Evolutionary conservation across 441 rosid genomes (phyloP), one percentile per base, ranked within the genome.

Genomic region (Syzygium malaccense): DNA sequence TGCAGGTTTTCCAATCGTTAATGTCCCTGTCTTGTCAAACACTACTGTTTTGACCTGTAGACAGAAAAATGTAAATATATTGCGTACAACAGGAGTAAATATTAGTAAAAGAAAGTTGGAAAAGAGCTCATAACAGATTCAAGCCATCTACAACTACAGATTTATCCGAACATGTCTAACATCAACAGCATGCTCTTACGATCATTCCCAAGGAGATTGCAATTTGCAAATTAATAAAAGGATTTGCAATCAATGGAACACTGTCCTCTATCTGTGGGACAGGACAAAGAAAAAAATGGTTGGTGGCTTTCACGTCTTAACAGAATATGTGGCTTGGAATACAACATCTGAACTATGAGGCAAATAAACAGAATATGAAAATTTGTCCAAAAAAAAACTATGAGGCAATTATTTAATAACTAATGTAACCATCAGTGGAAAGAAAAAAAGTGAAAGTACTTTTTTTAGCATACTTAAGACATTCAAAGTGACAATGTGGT

Each of bases 1-100:
- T 18, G 86, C 89, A 55, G 98, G 98, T 89, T 93, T 96, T 90
- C 98, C 98, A 86, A 91, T 37, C 9, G 98, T 96, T 90, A 96
- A 89, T 32, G 98, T 95, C 60, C 98, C 96, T 0, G 97, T 96
- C 93, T 96, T 96, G 91, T 96, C 97, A 89, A 95, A 96, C 88
- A 96, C 92, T 78, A 96, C 93, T 30, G 92, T 89, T 88, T 90
- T 96, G 86, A 96, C 95, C 98, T 96, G 92, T 55, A 90, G 68
- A 86, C 88, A 86, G 85, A 86, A 91, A 87, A 89, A 30, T 25
- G 53, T 75, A 75, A 75, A 75, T 75, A 4, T 75, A 41, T 41
- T 41, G 84, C 84, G 1, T 41, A 41, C 12, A 20, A 49, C 71
- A 54, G 57, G 55, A 20, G 80, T 83, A 51, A 85, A 89, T 30